Evolutionary conservation across 2,329 filamentous ascomycete genomes (phyloP).

Genomic region (Ophiostoma tasmaniense): DNA sequence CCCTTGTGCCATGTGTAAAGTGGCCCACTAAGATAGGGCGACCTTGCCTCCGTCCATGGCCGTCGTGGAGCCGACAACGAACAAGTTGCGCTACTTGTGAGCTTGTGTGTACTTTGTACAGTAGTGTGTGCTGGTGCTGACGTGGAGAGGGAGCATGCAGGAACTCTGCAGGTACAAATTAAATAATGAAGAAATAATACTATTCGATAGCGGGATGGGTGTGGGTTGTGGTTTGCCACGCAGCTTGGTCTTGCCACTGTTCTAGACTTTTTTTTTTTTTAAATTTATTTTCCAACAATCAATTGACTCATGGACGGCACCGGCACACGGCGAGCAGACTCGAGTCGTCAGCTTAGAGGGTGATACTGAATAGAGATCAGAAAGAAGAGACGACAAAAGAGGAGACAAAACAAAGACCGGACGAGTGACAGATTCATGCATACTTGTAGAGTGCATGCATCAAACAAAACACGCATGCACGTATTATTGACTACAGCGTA

Average conservation of each 20-base stretch:
- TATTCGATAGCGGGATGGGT: neutral
- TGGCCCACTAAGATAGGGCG: neutral
- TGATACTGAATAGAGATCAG: neutral
- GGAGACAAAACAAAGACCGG: neutral
- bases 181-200: neutral
- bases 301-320: neutral
- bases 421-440: neutral
- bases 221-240: neutral
- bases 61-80: conserved; percentile 1
- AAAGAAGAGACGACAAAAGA: neutral
- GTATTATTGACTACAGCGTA: neutral
- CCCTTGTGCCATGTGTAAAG: neutral
- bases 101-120: neutral
- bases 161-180: neutral
- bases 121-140: conserved; percentile 5
- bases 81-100: neutral
- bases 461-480: neutral
- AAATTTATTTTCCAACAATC: neutral
- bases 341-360: neutral
- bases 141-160: neutral
- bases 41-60: neutral
- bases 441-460: neutral
- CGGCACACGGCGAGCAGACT: neutral
- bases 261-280: neutral
- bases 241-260: neutral